These are phyloP conservation scores for Phytophthora palmivora DNA, from an alignment of 352 stramenopile species.

Conservation along the genomic window DNA sequence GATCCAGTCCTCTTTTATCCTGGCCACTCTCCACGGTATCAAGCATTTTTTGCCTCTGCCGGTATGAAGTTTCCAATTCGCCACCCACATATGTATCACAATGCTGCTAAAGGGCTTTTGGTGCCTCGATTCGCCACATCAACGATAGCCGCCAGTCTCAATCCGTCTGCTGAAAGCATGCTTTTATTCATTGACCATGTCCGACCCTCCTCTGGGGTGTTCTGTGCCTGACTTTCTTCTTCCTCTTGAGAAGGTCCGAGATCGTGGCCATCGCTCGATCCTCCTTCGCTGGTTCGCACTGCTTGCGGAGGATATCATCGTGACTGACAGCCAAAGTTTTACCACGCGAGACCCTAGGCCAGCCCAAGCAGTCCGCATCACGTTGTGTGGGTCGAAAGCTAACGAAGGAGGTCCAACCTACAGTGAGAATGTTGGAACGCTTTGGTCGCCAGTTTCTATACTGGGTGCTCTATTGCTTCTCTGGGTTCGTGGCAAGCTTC, in stretches of 20 bases:
- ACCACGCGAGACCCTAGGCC: background rate
- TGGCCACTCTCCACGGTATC: background rate
- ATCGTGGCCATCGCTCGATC: constrained; percentile 2
- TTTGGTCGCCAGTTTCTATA: constrained; percentile 5
- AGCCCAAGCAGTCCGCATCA: background rate
- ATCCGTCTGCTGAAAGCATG: constrained; percentile 8
- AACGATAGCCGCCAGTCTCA: constrained; percentile 8
- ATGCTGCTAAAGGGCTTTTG: constrained; percentile 5
- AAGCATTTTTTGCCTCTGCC: constrained; percentile 5
- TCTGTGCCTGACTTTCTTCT: constrained; percentile 16
- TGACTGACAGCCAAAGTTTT: background rate
- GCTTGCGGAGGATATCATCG: background rate
- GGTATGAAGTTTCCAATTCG: background rate
- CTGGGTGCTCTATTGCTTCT: constrained; percentile 10
- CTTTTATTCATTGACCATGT: background rate
- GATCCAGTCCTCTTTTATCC: background rate
- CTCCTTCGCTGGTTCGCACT: constrained; percentile 17
- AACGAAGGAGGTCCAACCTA: constrained; percentile 8
- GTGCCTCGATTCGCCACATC: background rate
- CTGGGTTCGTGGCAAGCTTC: background rate
- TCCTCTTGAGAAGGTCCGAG: constrained; percentile 17
- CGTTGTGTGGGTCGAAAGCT: constrained; percentile 8
- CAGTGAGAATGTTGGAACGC: constrained; percentile 3
- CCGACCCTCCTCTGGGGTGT: background rate
- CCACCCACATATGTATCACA: constrained; percentile 1